Evolutionary conservation across 306 rosid species (phyloP), one percentile per base, ranked within the genome.

Genomic region (Sesbania bispinosa): DNA sequence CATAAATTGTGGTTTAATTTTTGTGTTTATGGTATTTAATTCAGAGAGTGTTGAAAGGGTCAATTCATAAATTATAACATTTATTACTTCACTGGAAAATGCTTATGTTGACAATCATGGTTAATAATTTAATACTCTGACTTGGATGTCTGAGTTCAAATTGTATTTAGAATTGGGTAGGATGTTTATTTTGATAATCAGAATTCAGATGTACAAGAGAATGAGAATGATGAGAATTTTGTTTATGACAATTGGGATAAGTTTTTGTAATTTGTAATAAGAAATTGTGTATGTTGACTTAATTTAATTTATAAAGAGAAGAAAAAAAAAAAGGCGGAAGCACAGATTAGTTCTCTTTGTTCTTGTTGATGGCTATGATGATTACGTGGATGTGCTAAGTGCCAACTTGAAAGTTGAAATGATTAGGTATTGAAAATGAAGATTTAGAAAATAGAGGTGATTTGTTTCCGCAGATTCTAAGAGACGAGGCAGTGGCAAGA

Each of bases 401-500:
- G 77, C 67, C 60, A 69, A 71, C 68, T 67, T 75, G 72, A 54
- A 69, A 71, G 62, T 67, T 75, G 68, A 54, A 58, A 74, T 80
- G 66, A 67, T 70, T 73, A 85, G 92, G 89, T 60, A 82, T 62
- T 67, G 88, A 68, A 60, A 80, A 73, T 23, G 92, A 84, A 75
- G 90, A 84, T 80, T 76, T 67, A 58, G 85, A 71, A 73, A 82
- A 77, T 58, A 67, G 77, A 68, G 84, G 68, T 69, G 85, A 84
- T 83, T 80, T 87, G 90, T 87, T 79, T 75, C 83, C 81, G 13
- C 77, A 87, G 81, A 87, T 89, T 78, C 85, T 90, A 7, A 87
- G 92, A 82, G 96, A 89, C 46, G 98, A 94, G 38, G 97, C 96
- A 10, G 92, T 94, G 72, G 81, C 75, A 21, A 86, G 96, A 68